These are phyloP conservation scores for Fraxinus quadrangulata DNA, from an alignment of 257 asterid species.

Conservation along the genomic window DNA sequence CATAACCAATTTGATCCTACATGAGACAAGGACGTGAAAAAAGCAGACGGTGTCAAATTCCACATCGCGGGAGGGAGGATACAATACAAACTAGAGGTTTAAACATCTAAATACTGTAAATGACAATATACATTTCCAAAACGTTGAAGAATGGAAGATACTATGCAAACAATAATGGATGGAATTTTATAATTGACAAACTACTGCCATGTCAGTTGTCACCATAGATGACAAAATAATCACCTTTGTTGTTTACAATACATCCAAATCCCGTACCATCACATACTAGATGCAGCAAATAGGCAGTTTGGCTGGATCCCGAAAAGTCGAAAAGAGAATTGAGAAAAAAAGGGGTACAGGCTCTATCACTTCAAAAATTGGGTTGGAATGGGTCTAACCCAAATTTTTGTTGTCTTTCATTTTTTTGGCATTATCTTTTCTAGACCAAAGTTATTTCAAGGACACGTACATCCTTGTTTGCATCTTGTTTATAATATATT, in stretches of 20 bases:
- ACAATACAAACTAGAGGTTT: not conserved
- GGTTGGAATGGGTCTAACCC: not conserved
- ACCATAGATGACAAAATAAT: not conserved
- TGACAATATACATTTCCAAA: not conserved
- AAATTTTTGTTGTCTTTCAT: not conserved
- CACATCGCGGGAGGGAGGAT: not conserved
- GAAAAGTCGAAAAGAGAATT: not conserved
- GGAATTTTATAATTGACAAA: not conserved
- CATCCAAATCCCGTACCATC: not conserved
- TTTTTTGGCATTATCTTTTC: not conserved
- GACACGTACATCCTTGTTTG: no score
- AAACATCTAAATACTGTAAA: not conserved
- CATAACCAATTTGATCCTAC: constrained; percentile 18
- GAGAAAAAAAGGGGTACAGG: not conserved
- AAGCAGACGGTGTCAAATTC: not conserved
- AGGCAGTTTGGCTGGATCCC: not conserved
- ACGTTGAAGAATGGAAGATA: not conserved
- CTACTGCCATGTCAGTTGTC: not conserved
- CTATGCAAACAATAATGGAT: not conserved
- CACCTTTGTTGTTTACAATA: not conserved
- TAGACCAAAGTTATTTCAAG: not conserved
- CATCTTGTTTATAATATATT: no score
- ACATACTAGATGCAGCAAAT: not conserved
- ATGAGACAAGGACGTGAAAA: not conserved
- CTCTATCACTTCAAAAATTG: not conserved